Evolutionary conservation across 1,284 basidiomycete species (phyloP), one percentile per base, ranked within the genome.

Genomic region (Microbotryum lychnidis-dioicae): DNA sequence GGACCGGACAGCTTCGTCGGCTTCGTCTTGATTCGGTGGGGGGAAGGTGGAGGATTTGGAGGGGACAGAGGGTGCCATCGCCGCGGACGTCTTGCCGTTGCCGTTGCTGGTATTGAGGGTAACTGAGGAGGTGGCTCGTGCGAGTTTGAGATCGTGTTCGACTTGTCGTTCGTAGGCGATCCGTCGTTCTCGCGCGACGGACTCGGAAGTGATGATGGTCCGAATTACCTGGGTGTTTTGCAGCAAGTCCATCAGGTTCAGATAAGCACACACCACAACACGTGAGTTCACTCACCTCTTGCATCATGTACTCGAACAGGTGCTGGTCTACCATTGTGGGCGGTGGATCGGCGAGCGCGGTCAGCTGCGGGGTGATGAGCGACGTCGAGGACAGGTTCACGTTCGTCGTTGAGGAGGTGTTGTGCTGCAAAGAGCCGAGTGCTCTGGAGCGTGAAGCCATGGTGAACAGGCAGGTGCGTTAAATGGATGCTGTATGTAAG

Each of bases 211-310:
- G 44, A 61, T 31, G 23, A 67, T 2, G 82, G 80, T 20, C 86
- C 87, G 12, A 87, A 92, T 5, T 85, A 87, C 47, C 68, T 71
- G 56, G 70, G 71, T 21, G 50, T 31, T 1, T 31, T 1, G 31
- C 14, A 57, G 9, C 44, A 21, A 33, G 16, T 52, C 4, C 47
- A 62, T 31, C 20, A 44, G 4, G 2, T 27, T 6, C 3, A 18
- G 12, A 12, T 3, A 25, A n/a, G 5, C 21, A 6, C 6, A 3
- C 6, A 7, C 2, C 7, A 31, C 6, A 33, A n/a, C 6, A 21
- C 4, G n/a, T 49, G 42, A 29, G 10, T 6, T 18, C 1, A 33
- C 61, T 31, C 37, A 66, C 68, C 60, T 72, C 69, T 14, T 64
- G 60, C 14, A 58, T 57, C 49, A 70, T 50, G 37, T 65, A 65